Percentiles rank a stretch among this genome's conserved stretches.
Conservation (phyloP, 768 basidiomycete genomes). For the Scleroderma bovista region DNA sequence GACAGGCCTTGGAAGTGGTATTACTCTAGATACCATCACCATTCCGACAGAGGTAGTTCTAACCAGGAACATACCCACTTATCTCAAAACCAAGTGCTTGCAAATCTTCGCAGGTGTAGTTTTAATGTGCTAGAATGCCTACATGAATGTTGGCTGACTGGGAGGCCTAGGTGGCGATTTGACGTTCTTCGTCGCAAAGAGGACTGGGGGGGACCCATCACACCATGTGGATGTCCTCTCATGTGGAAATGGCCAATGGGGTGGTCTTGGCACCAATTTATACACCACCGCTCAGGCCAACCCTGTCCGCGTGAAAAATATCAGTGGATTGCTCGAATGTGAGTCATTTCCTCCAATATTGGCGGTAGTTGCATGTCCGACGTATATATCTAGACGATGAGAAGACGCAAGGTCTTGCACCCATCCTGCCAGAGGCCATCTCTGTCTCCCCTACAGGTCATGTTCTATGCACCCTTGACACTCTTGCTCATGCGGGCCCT, state of each 20-base stretch:
- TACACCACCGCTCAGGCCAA: constrained; percentile 63
- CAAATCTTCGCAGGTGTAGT: constrained; percentile 61
- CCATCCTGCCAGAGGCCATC: constrained; percentile 57
- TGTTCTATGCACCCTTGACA: constrained; percentile 68
- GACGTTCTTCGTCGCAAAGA: constrained; percentile 73
- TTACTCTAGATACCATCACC: constrained; percentile 62
- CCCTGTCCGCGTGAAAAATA: constrained; percentile 68
- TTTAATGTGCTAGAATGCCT: not conserved
- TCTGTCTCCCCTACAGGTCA: constrained; percentile 74
- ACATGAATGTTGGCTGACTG: not conserved
- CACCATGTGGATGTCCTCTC: constrained; percentile 55
- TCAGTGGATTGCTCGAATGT: constrained; percentile 89
- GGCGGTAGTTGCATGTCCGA: constrained; percentile 1
- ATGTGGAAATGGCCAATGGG: constrained; percentile 81
- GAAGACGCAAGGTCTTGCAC: constrained; percentile 46
- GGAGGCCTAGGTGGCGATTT: constrained; percentile 58
- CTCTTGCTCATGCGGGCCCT: constrained; percentile 41
- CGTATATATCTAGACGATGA: constrained; percentile 55
- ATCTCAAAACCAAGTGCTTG: constrained; percentile 54
- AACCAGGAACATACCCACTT: constrained; percentile 47
- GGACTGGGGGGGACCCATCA: constrained; percentile 29
- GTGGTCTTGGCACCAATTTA: constrained; percentile 63
- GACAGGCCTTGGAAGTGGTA: constrained; percentile 66
- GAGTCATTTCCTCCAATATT: constrained; percentile 24
- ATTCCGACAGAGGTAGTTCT: constrained; percentile 83